Conservation (phyloP, 1,139 yeast species). For the Komagataea norvegica region DNA sequence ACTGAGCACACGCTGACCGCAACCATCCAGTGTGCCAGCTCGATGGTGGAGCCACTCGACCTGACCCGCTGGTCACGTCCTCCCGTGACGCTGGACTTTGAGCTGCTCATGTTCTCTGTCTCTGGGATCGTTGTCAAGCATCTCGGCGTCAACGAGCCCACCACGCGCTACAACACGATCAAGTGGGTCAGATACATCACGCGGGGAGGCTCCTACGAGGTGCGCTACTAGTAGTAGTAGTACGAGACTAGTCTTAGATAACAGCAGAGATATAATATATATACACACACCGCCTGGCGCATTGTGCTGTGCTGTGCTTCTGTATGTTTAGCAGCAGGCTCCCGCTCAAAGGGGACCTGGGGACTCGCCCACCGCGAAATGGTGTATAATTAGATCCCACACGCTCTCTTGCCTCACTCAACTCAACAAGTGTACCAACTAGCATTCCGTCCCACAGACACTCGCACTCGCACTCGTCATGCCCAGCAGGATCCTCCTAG, state of each 20-base stretch:
- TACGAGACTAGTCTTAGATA: too few relatives aligned
- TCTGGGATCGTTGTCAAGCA: slow-evolving; percentile 75
- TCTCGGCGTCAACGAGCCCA: slow-evolving; percentile 61
- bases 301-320: too few relatives aligned
- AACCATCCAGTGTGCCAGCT: slow-evolving; percentile 16
- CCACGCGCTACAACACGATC: slow-evolving; percentile 58
- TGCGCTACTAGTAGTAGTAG: slow-evolving; percentile 51
- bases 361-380: neutral
- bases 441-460: too few relatives aligned
- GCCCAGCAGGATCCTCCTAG: slow-evolving; percentile 33
- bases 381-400: neutral
- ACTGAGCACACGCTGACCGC: slow-evolving; percentile 46
- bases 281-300: too few relatives aligned
- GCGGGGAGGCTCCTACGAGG: slow-evolving; percentile 74
- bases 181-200: slow-evolving; percentile 85
- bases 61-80: slow-evolving; percentile 40
- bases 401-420: too few relatives aligned
- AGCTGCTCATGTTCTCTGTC: slow-evolving; percentile 70
- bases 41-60: slow-evolving; percentile 3
- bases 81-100: slow-evolving; percentile 69
- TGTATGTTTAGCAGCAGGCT: too few relatives aligned
- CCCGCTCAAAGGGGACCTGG: too few relatives aligned
- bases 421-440: too few relatives aligned
- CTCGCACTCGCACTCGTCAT: too few relatives aligned
- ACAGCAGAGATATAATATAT: too few relatives aligned